Evolutionary conservation across 2,329 filamentous ascomycete genomes (phyloP).

Genomic region (Lachnellula occidentalis): DNA sequence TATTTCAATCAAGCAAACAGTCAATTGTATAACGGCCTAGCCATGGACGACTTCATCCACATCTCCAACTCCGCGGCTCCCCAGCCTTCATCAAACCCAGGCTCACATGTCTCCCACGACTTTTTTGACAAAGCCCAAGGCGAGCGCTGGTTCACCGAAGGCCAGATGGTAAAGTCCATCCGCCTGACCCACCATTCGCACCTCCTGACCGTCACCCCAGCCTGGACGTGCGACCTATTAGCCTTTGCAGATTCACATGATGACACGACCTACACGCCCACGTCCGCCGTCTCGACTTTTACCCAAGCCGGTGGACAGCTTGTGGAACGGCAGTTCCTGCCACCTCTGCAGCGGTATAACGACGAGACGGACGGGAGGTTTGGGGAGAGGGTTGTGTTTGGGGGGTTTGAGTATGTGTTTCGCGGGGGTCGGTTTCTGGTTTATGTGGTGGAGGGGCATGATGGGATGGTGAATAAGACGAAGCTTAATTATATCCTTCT

Average conservation of each 20-base stretch:
- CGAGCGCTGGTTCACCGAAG: slow-evolving; percentile 17
- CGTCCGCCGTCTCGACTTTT: no score
- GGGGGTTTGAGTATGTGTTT: slow-evolving; percentile 23
- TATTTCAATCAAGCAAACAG: no score
- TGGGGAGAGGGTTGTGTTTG: slow-evolving; percentile 16
- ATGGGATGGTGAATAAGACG: slow-evolving; percentile 10
- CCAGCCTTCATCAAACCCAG: background rate
- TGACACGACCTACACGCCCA: slow-evolving; percentile 15
- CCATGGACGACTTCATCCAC: slow-evolving; percentile 1
- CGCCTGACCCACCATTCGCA: slow-evolving; percentile 16
- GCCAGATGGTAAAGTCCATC: slow-evolving; percentile 13
- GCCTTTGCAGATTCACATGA: slow-evolving; percentile 20
- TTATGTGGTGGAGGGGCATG: slow-evolving; percentile 19
- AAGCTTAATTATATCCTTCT: slow-evolving; percentile 21
- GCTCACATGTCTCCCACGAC: slow-evolving; percentile 9
- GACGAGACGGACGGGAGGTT: slow-evolving; percentile 23
- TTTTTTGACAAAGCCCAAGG: slow-evolving; percentile 17
- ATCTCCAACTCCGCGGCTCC: slow-evolving; percentile 3
- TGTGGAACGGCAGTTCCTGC: slow-evolving; percentile 17
- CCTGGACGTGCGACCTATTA: slow-evolving; percentile 17
- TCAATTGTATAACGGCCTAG: no score
- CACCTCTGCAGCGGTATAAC: slow-evolving; percentile 23
- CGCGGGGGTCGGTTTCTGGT: slow-evolving; percentile 20
- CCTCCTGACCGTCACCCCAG: slow-evolving; percentile 15
- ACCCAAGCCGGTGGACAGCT: slow-evolving; percentile 8